These are phyloP conservation scores for Pseudogymnoascus sp. DNA, from an alignment of 2,329 filamentous ascomycete genomes.

Conservation along the genomic window DNA sequence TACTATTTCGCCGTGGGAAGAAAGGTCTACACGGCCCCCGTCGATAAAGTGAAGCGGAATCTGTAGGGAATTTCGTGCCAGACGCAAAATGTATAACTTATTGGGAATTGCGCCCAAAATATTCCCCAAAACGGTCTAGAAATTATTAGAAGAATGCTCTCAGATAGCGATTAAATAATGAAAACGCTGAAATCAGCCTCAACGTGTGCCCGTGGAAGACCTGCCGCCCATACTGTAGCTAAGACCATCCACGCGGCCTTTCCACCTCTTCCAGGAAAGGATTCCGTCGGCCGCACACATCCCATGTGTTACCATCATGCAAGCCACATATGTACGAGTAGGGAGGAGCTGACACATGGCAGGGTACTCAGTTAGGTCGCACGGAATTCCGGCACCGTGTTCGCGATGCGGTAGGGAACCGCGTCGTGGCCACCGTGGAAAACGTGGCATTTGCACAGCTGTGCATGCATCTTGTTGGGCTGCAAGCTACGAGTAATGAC, in stretches of 20 bases:
- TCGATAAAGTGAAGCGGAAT: conserved; percentile 13
- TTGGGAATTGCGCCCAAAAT: not conserved
- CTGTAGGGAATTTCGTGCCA: conserved; percentile 2
- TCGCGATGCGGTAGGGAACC: not conserved
- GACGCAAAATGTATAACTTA: not conserved
- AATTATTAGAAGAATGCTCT: not conserved
- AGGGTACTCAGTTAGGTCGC: not conserved
- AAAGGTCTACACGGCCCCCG: conserved; percentile 26
- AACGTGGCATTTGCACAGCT: not conserved
- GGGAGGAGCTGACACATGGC: conserved; percentile 3
- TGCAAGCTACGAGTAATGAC: not conserved
- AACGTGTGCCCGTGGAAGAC: not conserved
- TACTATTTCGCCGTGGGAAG: conserved; percentile 29
- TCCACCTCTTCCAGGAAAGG: not conserved
- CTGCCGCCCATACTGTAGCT: not conserved
- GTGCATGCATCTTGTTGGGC: not conserved
- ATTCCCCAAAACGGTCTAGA: not conserved
- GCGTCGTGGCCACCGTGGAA: not conserved
- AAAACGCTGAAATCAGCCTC: too few relatives aligned
- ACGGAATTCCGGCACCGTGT: not conserved
- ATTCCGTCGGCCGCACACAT: not conserved
- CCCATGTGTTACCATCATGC: not conserved
- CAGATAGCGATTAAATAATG: not conserved
- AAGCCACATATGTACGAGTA: not conserved
- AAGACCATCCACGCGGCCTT: not conserved